phyloP scores from a whole-genome alignment of 2,329 filamentous ascomycete species.

The Fusarium beomiforme region DNA sequence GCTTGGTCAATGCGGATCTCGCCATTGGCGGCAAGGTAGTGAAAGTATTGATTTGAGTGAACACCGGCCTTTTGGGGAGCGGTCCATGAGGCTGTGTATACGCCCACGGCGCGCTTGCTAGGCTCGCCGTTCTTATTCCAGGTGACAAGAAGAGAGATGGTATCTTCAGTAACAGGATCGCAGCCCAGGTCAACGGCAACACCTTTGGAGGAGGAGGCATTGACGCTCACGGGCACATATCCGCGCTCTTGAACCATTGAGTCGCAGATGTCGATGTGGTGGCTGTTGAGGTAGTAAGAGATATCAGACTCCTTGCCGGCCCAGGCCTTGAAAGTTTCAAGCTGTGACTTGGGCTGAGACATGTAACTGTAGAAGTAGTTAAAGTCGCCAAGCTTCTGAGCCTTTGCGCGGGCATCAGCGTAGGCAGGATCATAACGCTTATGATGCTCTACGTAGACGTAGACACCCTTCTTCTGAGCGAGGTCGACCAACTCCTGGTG shows the following conservation, averaged over 20 bases:
- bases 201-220: constrained; percentile 80
- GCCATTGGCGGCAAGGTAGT: constrained; percentile 86
- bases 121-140: constrained; percentile 81
- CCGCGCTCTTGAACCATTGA: constrained; percentile 82
- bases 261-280: constrained; percentile 93
- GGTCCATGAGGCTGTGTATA: constrained; percentile 95
- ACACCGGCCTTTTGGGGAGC: constrained; percentile 92
- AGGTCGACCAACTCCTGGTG: constrained; percentile 81
- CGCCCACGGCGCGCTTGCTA: constrained; percentile 79
- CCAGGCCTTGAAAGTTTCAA: constrained; percentile 96
- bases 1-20: constrained; percentile 93
- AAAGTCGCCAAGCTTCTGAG: constrained; percentile 85
- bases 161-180: constrained; percentile 85
- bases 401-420: constrained; percentile 83
- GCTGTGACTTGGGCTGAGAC: constrained; percentile 89
- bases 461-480: constrained; percentile 78
- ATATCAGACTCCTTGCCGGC: constrained; percentile 93
- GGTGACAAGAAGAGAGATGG: constrained; percentile 88
- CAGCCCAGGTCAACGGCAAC: constrained; percentile 84
- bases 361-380: constrained; percentile 99
- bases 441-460: constrained; percentile 95
- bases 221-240: constrained; percentile 81
- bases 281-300: constrained; percentile 94
- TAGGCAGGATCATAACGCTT: constrained; percentile 96
- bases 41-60: constrained; percentile 98